A percentile compares a stretch with the other conserved stretches of the same genome.
Evolutionary conservation across 305 asterid species (phyloP).

Genomic region (Fraxinus angustifolia): DNA sequence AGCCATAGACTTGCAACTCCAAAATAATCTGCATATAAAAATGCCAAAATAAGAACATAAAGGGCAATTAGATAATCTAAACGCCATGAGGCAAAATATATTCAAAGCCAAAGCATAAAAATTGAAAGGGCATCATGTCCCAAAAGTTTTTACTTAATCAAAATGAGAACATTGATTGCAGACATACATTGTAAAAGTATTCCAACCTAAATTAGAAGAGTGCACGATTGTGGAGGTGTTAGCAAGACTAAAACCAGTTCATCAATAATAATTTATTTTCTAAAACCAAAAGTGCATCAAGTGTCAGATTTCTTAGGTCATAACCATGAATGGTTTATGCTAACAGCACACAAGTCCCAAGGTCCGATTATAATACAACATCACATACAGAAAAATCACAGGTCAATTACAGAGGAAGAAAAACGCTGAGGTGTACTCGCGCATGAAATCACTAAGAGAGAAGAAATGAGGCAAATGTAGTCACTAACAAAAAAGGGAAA

Average conservation of each 20-base stretch:
- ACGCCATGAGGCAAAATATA: background rate
- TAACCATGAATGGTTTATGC: background rate
- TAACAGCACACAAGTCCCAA: background rate
- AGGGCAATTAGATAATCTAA: background rate
- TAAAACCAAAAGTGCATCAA: slow-evolving; percentile 1
- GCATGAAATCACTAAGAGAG: background rate
- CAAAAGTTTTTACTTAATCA: background rate
- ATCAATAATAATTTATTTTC: background rate
- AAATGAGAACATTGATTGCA: background rate
- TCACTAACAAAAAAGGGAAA: background rate
- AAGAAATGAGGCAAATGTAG: background rate
- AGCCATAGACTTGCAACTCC: slow-evolving; percentile 59
- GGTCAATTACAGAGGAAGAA: background rate
- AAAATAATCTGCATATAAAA: slow-evolving; percentile 39
- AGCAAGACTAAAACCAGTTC: background rate
- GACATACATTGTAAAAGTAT: background rate
- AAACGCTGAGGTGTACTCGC: background rate
- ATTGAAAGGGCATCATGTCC: slow-evolving; percentile 9
- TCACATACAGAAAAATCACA: background rate
- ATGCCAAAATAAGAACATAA: slow-evolving; percentile 10
- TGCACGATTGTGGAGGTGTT: background rate
- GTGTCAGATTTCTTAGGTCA: background rate
- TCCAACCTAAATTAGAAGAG: background rate
- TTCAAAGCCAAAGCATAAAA: background rate
- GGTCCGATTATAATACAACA: background rate